phyloP scores from a whole-genome alignment of 805 yeast species.

The Saccharomycopsis sp. region DNA sequence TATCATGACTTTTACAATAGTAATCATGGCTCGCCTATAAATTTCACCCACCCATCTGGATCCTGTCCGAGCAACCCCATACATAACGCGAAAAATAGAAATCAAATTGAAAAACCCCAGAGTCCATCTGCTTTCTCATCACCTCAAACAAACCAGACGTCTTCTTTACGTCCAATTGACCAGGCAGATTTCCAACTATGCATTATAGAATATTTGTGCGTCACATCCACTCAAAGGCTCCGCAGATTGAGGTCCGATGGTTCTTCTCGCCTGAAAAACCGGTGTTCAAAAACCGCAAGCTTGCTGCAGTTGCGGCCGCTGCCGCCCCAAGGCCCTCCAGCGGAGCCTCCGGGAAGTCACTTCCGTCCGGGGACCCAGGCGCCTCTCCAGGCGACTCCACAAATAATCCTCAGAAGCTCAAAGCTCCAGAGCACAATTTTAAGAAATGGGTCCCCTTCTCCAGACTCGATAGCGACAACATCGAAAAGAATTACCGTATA shows the following conservation, averaged over 20 bases:
- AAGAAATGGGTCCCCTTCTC: not conserved
- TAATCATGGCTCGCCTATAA: too few relatives aligned
- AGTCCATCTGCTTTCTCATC: not conserved
- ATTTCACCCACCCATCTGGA: not conserved
- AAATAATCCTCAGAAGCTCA: too few relatives aligned
- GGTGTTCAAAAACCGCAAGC: not conserved
- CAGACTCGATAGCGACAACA: conserved; percentile 9
- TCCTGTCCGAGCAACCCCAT: not conserved
- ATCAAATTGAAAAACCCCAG: not conserved
- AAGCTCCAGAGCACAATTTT: not conserved
- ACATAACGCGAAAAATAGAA: not conserved
- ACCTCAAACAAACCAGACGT: not conserved
- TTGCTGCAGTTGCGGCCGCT: not conserved
- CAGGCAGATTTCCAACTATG: not conserved
- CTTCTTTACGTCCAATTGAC: not conserved
- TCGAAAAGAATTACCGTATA: not conserved
- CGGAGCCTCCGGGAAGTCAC: not conserved
- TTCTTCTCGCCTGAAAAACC: conserved; percentile 1
- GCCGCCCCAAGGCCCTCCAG: not conserved
- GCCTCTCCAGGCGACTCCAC: not conserved
- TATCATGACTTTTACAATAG: too few relatives aligned
- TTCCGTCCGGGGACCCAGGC: not conserved
- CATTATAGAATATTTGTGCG: not conserved
- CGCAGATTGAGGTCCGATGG: not conserved
- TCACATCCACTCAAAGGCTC: not conserved